phyloP scores from a whole-genome alignment of 352 stramenopile genomes.

The Bremia lactucae region DNA sequence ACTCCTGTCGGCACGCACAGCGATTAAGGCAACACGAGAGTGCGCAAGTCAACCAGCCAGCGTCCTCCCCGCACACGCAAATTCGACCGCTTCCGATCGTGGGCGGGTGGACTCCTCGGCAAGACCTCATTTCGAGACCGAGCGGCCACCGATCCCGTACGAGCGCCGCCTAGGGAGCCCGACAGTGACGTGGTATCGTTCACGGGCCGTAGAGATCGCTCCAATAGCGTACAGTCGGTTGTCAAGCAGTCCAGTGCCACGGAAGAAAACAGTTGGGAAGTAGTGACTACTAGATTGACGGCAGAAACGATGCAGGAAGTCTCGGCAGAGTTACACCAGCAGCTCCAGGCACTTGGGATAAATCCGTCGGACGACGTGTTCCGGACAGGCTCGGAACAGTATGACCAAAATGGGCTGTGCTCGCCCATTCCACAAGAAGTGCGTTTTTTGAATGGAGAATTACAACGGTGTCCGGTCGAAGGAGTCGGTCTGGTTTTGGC shows the following conservation, averaged over 20 bases:
- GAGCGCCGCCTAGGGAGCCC: conserved; percentile 1
- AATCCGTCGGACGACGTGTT: conserved; percentile 75
- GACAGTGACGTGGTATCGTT: neutral
- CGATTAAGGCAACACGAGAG: conserved; percentile 18
- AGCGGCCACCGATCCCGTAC: conserved; percentile 16
- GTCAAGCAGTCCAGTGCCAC: conserved; percentile 3
- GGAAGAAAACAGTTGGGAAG: neutral
- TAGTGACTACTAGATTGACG: conserved; percentile 1
- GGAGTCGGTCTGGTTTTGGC: conserved; percentile 64
- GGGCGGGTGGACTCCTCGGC: conserved; percentile 17
- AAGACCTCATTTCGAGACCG: conserved; percentile 5
- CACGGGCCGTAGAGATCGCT: conserved; percentile 3
- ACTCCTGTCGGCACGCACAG: conserved; percentile 1
- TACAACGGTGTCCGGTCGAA: conserved; percentile 65
- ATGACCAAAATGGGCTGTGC: conserved; percentile 65
- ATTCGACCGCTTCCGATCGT: conserved; percentile 23
- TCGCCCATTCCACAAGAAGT: conserved; percentile 82
- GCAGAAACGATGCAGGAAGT: conserved; percentile 36
- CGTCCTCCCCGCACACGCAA: conserved; percentile 14
- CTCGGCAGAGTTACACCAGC: conserved; percentile 60
- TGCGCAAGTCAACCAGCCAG: conserved; percentile 7
- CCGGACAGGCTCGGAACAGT: conserved; percentile 62
- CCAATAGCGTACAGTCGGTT: conserved; percentile 5
- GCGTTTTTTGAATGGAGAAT: conserved; percentile 79
- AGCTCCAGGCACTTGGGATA: conserved; percentile 74